Conservation (phyloP, 1,139 yeast genomes). For the Suhomyces ambrosiae region DNA sequence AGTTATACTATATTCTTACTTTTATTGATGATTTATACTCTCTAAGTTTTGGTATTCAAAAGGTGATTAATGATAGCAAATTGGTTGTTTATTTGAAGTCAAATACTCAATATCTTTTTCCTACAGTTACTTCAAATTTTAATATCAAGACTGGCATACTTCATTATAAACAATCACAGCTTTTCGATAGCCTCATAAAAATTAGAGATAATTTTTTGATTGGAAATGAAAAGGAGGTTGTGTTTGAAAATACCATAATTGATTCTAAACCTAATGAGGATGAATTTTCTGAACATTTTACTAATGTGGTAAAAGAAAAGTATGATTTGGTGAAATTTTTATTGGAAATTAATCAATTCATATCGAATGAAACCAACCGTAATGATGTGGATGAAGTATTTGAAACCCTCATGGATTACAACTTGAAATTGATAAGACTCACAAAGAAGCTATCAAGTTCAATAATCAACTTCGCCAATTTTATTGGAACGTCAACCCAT, state of each 20-base stretch:
- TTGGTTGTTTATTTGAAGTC: constrained; percentile 21
- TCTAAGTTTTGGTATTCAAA: constrained; percentile 60
- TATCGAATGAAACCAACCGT: constrained; percentile 31
- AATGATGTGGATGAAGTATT: constrained; percentile 49
- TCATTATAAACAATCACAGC: constrained; percentile 10
- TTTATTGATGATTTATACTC: constrained; percentile 59
- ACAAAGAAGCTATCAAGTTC: constrained; percentile 42
- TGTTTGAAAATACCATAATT: background rate
- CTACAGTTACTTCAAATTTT: constrained; percentile 4
- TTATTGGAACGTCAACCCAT: constrained; percentile 14
- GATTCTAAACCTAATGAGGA: constrained; percentile 3
- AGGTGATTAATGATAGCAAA: constrained; percentile 23
- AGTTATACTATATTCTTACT: constrained; percentile 50
- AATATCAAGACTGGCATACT: background rate
- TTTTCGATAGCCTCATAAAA: constrained; percentile 23
- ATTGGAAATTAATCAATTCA: constrained; percentile 28
- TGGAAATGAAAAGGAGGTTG: background rate
- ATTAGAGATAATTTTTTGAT: constrained; percentile 21
- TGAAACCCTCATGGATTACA: constrained; percentile 48
- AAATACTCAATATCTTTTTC: constrained; percentile 18
- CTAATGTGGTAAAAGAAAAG: constrained; percentile 29
- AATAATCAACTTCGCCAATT: constrained; percentile 35
- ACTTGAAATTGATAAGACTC: constrained; percentile 48
- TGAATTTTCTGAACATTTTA: constrained; percentile 22
- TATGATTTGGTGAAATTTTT: constrained; percentile 33